Evolutionary conservation across 1,284 basidiomycete genomes (phyloP).

Genomic region (Leccinum proliferum): DNA sequence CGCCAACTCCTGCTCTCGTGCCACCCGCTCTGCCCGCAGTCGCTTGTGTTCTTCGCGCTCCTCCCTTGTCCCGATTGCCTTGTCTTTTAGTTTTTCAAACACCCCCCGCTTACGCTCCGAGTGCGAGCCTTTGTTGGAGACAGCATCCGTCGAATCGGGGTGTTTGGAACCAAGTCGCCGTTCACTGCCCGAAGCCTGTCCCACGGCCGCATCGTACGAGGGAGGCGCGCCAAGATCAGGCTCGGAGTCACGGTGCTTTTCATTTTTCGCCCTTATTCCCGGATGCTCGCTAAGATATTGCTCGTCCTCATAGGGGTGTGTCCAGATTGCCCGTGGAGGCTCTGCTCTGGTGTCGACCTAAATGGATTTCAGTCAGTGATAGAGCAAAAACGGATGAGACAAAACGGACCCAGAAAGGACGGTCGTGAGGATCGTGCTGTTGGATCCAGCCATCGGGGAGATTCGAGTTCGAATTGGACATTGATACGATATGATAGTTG

Average conservation of each 20-base stretch:
- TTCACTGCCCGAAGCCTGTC: conserved; percentile 27
- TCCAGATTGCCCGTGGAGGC: conserved; percentile 68
- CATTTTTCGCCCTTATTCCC: conserved; percentile 37
- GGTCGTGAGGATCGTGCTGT: conserved; percentile 39
- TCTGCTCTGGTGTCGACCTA: conserved; percentile 61
- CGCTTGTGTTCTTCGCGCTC: conserved; percentile 49
- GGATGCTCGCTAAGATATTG: conserved; percentile 55
- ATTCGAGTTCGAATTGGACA: conserved; percentile 15
- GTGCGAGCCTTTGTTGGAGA: conserved; percentile 1
- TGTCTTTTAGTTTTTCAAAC: conserved; percentile 57
- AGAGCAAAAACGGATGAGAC: neutral
- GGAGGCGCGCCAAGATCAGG: conserved; percentile 24
- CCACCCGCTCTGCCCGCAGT: conserved; percentile 32
- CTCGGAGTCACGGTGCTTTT: conserved; percentile 9
- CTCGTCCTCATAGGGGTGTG: conserved; percentile 65
- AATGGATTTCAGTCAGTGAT: neutral
- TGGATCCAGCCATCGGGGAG: conserved; percentile 62
- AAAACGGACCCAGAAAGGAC: conserved; percentile 32
- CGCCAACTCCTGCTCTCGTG: conserved; percentile 14
- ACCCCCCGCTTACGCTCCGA: conserved; percentile 43
- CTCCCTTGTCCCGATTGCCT: conserved; percentile 56
- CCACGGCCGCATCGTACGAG: conserved; percentile 21
- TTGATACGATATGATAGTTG: conserved; percentile 19
- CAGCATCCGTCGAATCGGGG: neutral
- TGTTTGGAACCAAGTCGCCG: conserved; percentile 1